Percentiles rank a stretch among this genome's conserved stretches.
Evolutionary conservation across 108 stramenopile species (phyloP).

Genomic region (Fistulifera pelliculosa): DNA sequence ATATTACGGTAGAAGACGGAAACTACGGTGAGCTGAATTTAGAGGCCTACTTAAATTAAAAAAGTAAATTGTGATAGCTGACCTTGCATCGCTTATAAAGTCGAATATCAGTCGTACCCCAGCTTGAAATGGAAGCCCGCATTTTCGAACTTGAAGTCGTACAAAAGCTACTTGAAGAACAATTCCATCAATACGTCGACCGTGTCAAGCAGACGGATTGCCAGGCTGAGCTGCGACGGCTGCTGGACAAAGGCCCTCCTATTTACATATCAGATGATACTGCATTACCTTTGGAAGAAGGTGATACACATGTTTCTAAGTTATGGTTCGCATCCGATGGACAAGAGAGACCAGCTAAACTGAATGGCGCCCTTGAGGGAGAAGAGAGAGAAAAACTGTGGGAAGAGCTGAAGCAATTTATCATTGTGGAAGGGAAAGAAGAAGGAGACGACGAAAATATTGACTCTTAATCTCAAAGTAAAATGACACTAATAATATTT

Average conservation of each 20-base stretch:
- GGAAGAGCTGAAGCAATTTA: conserved; percentile 62
- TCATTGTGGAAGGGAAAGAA: conserved; percentile 74
- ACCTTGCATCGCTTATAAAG: conserved; percentile 11
- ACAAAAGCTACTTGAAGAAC: conserved; percentile 33
- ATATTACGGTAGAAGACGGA: conserved; percentile 67
- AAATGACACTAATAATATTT: background rate
- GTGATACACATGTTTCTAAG: conserved; percentile 47
- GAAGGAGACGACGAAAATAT: conserved; percentile 54
- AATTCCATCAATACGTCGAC: conserved; percentile 25
- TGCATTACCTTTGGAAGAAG: conserved; percentile 61
- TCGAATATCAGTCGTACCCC: conserved; percentile 66
- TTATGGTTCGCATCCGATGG: conserved; percentile 62
- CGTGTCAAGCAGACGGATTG: conserved; percentile 71
- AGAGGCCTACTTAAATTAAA: background rate
- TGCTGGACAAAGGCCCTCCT: conserved; percentile 66
- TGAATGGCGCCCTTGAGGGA: conserved; percentile 63
- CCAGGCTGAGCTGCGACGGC: conserved; percentile 66
- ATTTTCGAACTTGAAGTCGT: conserved; percentile 50
- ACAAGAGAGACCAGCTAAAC: conserved; percentile 43
- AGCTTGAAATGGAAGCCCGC: conserved; percentile 61
- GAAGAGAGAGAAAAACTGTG: conserved; percentile 55
- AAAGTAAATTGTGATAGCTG: background rate
- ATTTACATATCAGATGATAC: conserved; percentile 57
- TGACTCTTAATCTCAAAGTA: background rate
- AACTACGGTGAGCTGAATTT: conserved; percentile 75